A percentile compares a stretch with the other conserved stretches of the same genome.
Evolutionary conservation across 306 rosid genomes (phyloP).

Genomic region (Cicer arietinum): DNA sequence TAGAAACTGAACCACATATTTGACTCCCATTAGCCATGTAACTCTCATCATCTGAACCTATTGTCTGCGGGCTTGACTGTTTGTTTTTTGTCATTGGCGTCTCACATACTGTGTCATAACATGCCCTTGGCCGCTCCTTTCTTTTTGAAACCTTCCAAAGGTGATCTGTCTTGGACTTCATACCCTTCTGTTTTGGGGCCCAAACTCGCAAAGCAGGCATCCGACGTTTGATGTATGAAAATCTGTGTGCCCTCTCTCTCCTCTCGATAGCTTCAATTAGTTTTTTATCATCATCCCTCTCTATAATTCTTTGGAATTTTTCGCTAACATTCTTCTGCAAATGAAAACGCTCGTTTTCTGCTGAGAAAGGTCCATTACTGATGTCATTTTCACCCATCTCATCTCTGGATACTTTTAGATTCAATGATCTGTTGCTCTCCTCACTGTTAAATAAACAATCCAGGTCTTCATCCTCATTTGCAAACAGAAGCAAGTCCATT

Average conservation of each 20-base stretch:
- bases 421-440: slow-evolving; percentile 72
- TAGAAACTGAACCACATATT: slow-evolving; percentile 61
- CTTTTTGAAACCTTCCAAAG: slow-evolving; percentile 59
- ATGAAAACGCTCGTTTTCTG: slow-evolving; percentile 55
- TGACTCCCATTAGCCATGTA: slow-evolving; percentile 41
- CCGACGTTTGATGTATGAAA: slow-evolving; percentile 63
- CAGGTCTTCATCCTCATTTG: slow-evolving; percentile 62
- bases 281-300: slow-evolving; percentile 51
- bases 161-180: slow-evolving; percentile 54
- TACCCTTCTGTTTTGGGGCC: slow-evolving; percentile 76
- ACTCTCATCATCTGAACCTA: slow-evolving; percentile 48
- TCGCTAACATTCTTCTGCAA: slow-evolving; percentile 42
- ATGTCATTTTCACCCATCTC: slow-evolving; percentile 60
- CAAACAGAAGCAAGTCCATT: slow-evolving; percentile 81
- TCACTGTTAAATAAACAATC: slow-evolving; percentile 65
- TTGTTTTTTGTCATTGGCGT: slow-evolving; percentile 75
- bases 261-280: slow-evolving; percentile 68
- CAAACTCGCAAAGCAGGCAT: slow-evolving; percentile 84
- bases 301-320: slow-evolving; percentile 41
- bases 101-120: slow-evolving; percentile 73
- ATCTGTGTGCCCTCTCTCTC: slow-evolving; percentile 74
- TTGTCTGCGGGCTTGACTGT: slow-evolving; percentile 47
- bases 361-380: slow-evolving; percentile 54
- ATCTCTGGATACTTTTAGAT: slow-evolving; percentile 50
- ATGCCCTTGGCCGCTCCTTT: slow-evolving; percentile 55